These are phyloP conservation scores for Gleditsia sinensis DNA, from an alignment of 306 rosid genomes.

Conservation along the genomic window DNA sequence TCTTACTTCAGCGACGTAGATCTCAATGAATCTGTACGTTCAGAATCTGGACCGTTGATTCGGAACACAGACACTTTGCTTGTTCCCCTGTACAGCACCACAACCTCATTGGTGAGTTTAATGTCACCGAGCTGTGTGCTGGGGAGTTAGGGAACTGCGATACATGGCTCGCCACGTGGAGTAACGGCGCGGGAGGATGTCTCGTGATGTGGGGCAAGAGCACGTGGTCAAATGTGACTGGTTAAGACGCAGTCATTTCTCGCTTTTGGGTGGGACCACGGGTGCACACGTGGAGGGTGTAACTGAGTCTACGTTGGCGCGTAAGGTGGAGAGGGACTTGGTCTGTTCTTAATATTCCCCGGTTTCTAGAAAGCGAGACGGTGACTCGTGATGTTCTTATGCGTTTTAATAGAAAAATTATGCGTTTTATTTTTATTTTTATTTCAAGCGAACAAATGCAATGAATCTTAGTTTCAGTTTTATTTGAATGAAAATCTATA, in stretches of 20 bases:
- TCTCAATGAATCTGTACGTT: neutral
- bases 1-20: conserved; percentile 28
- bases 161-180: conserved; percentile 35
- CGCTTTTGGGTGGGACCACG: neutral
- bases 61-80: conserved; percentile 8
- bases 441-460: too few species aligned
- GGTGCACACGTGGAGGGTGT: conserved; percentile 27
- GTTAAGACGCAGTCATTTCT: neutral
- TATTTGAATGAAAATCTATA: too few species aligned
- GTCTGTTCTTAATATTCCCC: conserved; percentile 24
- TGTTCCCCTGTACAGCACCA: conserved; percentile 26
- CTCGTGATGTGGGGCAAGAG: neutral
- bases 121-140: conserved; percentile 11
- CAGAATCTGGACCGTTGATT: conserved; percentile 32
- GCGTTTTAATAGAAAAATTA: too few species aligned
- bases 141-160: neutral
- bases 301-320: conserved; percentile 54
- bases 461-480: too few species aligned
- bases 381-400: neutral
- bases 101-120: neutral
- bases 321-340: conserved; percentile 35
- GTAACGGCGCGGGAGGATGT: neutral
- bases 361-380: conserved; percentile 36
- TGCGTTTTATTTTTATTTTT: too few species aligned
- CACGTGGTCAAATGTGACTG: neutral